A percentile compares a stretch with the other conserved stretches of the same genome.
These are phyloP conservation scores for Stephania yunnanensis DNA, from an alignment of 164 flowering plant genomes.

Conservation along the genomic window DNA sequence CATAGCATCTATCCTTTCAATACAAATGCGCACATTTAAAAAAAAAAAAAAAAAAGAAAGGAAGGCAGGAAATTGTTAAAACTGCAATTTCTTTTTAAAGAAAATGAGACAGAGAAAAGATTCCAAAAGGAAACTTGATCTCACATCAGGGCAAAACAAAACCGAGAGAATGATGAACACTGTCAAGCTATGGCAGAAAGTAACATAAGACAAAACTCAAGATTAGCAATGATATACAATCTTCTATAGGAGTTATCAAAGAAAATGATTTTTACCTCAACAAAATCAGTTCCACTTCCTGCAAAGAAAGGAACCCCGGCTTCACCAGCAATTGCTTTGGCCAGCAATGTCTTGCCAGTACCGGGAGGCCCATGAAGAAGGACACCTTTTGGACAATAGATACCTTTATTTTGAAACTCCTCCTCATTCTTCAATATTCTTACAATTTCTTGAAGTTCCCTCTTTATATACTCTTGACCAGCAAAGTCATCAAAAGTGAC, in stretches of 20 bases:
- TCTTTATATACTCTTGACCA: constrained; percentile 94
- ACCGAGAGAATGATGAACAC: background rate
- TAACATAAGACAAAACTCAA: background rate
- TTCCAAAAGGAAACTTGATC: background rate
- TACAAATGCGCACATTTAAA: too few relatives aligned
- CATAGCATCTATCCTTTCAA: too few relatives aligned
- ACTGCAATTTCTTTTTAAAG: too few relatives aligned
- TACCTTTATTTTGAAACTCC: constrained; percentile 82
- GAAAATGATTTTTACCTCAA: constrained; percentile 57
- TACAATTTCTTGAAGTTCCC: constrained; percentile 91
- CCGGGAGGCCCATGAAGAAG: constrained; percentile 99
- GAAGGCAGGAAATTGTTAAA: too few relatives aligned
- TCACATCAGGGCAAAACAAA: background rate
- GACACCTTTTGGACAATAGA: constrained; percentile 96
- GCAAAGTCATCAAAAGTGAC: constrained; percentile 96
- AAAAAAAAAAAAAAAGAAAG: too few relatives aligned
- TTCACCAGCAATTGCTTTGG: constrained; percentile 99
- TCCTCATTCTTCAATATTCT: constrained; percentile 83
- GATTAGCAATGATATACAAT: background rate
- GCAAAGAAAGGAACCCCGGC: constrained; percentile 98
- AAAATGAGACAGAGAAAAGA: background rate
- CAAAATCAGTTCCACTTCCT: constrained; percentile 94
- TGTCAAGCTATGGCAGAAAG: background rate
- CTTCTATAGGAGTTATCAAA: background rate
- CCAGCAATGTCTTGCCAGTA: constrained; percentile 93